Base-by-base conservation (phyloP, 192 early-diverging fungal genomes). In the Entrophospora sp. region DNA sequence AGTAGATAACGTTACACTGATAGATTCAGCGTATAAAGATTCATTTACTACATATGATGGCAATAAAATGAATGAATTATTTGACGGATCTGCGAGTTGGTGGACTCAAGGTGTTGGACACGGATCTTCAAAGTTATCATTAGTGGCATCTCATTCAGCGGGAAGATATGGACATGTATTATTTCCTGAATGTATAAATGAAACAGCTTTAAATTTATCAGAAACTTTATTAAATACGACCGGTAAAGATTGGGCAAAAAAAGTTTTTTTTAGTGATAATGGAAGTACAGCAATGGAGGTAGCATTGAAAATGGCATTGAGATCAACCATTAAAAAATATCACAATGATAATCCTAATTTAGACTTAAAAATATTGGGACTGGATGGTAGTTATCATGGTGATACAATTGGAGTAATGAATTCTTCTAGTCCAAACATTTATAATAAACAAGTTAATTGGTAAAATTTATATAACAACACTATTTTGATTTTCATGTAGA, bases 321-420 rank as follows among this genome's bases (percentile, higher is more conserved):
- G 74, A 53, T 66, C 79, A 18, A 45, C 14, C 1, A 32, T 12
- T 16, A 74, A 75, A 40, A 76, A 77, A 45, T 69, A 79, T 49
- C 66, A 73, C 7, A 20, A 27, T 9, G 46, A 32, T 13, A n/a
- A 43, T n/a, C n/a, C n/a, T n/a, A n/a, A n/a, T n/a, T n/a, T n/a
- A 6, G 49, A 55, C 16, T 20, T 55, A 27, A 27, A 30, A 32
- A 73, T 89, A 2, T 66, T 91, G 30, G 89, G 89, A 27, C 61
- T 90, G 4, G 73, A 87, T 30, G 89, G 91, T 6, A 78, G 81
- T n/a, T 93, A 93, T 66, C 91, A 93, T 67, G 91, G 91, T 34
- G 91, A 93, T 61, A 93, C 91, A 1, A 91, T 91, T 42, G 90
- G 90, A 25, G 81, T 85, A 22, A 93, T 93, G 91, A 83, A 89